phyloP scores from a whole-genome alignment of 306 rosid species.

The Lotus japonicus region DNA sequence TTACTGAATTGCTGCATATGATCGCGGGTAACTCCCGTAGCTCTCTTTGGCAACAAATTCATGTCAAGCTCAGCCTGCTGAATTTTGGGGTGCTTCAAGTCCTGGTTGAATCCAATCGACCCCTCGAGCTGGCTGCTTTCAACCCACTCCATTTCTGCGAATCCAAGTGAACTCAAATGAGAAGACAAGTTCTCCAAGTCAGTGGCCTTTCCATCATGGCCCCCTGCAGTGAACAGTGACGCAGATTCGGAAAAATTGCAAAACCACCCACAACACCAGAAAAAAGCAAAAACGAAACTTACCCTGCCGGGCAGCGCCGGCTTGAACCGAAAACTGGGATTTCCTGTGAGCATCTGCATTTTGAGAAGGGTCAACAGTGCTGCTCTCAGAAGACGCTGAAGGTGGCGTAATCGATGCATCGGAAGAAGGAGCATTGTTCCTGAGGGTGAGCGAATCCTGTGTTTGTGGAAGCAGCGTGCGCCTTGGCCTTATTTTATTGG shows the following conservation, averaged over 20 bases:
- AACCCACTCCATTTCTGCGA: slow-evolving; percentile 90
- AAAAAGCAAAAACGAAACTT: slow-evolving; percentile 11
- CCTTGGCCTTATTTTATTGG: slow-evolving; percentile 52
- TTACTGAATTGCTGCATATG: slow-evolving; percentile 61
- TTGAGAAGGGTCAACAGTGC: slow-evolving; percentile 23
- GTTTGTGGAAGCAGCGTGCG: slow-evolving; percentile 51
- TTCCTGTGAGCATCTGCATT: slow-evolving; percentile 42
- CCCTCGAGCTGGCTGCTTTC: slow-evolving; percentile 48
- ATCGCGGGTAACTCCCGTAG: slow-evolving; percentile 45
- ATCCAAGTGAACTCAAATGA: slow-evolving; percentile 90
- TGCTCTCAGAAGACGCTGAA: slow-evolving; percentile 25
- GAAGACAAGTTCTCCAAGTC: slow-evolving; percentile 75
- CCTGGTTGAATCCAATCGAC: slow-evolving; percentile 43
- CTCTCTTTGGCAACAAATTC: slow-evolving; percentile 48
- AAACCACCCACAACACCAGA: not conserved
- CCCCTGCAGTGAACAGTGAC: slow-evolving; percentile 34
- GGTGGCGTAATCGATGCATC: slow-evolving; percentile 45
- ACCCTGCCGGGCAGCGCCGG: slow-evolving; percentile 48
- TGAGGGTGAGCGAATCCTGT: slow-evolving; percentile 31
- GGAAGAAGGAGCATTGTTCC: not conserved
- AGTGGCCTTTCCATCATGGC: slow-evolving; percentile 70
- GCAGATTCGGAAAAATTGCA: too few species aligned
- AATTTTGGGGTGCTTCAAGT: slow-evolving; percentile 37
- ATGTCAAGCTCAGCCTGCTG: slow-evolving; percentile 42
- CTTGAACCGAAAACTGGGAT: slow-evolving; percentile 43